Evolutionary conservation across 768 basidiomycete species (phyloP).

Genomic region (Boletus coccyginus): DNA sequence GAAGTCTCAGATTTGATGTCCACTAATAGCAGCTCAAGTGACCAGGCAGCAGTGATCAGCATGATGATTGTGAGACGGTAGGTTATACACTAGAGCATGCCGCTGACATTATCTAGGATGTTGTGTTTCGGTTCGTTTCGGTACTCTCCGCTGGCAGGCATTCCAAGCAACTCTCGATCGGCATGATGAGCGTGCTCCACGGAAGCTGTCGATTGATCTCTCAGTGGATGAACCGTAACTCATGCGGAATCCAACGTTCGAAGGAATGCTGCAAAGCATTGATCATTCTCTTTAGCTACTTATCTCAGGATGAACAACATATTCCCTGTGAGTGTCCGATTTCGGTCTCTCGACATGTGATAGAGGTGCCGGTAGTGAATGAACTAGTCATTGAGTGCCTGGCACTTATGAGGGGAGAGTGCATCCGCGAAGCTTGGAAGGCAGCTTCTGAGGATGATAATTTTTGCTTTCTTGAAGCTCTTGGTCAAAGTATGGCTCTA

Average conservation of each 20-base stretch:
- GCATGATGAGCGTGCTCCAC: slow-evolving; percentile 17
- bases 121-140: slow-evolving; percentile 22
- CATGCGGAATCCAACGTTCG: slow-evolving; percentile 26
- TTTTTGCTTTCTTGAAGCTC: slow-evolving; percentile 8
- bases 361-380: slow-evolving; percentile 13
- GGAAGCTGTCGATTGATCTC: slow-evolving; percentile 18
- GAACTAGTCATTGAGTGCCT: slow-evolving; percentile 21
- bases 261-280: slow-evolving; percentile 30
- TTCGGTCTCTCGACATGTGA: not conserved
- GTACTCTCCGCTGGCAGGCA: slow-evolving; percentile 14
- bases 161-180: slow-evolving; percentile 15
- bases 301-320: slow-evolving; percentile 20
- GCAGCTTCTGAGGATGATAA: slow-evolving; percentile 11
- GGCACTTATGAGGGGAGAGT: slow-evolving; percentile 7
- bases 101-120: slow-evolving; percentile 16
- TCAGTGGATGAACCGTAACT: slow-evolving; percentile 23
- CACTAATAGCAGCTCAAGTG: not conserved
- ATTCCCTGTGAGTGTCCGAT: slow-evolving; percentile 13
- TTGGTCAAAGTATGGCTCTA: slow-evolving; percentile 20
- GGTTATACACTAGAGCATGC: not conserved
- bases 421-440: slow-evolving; percentile 22
- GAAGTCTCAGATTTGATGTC: slow-evolving; percentile 1
- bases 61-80: slow-evolving; percentile 28
- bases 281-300: slow-evolving; percentile 24
- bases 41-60: slow-evolving; percentile 14